Conservation (phyloP, 305 asterid genomes). For the Fraxinus angustifolia region DNA sequence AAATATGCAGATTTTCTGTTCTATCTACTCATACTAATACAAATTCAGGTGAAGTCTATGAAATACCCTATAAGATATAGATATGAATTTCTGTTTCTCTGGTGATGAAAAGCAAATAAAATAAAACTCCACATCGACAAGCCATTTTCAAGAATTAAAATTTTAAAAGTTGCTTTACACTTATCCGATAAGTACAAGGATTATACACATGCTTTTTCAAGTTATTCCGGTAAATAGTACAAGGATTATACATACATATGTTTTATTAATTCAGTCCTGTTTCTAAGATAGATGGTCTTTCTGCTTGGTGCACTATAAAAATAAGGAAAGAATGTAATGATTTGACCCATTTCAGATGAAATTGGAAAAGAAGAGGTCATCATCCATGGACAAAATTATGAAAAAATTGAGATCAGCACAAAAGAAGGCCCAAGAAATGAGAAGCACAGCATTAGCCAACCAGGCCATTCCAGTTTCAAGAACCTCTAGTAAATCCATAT, state of each 20-base stretch:
- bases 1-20: neutral
- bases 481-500: conserved; percentile 50
- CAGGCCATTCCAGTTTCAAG: conserved; percentile 40
- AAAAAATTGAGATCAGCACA: conserved; percentile 78
- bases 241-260: neutral
- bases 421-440: conserved; percentile 85
- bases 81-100: neutral
- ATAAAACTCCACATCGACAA: neutral
- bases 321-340: neutral
- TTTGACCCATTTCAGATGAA: conserved; percentile 58
- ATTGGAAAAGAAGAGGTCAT: conserved; percentile 88
- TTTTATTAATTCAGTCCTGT: neutral
- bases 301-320: neutral
- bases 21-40: conserved; percentile 5
- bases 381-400: conserved; percentile 90
- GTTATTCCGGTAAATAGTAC: neutral
- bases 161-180: neutral
- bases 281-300: neutral
- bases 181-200: neutral
- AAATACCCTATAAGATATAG: neutral
- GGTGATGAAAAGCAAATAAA: neutral
- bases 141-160: neutral
- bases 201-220: neutral
- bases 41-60: neutral
- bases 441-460: conserved; percentile 51